Base-by-base conservation (phyloP, 2,329 filamentous ascomycete species). In the Sporothrix schenckii region DNA sequence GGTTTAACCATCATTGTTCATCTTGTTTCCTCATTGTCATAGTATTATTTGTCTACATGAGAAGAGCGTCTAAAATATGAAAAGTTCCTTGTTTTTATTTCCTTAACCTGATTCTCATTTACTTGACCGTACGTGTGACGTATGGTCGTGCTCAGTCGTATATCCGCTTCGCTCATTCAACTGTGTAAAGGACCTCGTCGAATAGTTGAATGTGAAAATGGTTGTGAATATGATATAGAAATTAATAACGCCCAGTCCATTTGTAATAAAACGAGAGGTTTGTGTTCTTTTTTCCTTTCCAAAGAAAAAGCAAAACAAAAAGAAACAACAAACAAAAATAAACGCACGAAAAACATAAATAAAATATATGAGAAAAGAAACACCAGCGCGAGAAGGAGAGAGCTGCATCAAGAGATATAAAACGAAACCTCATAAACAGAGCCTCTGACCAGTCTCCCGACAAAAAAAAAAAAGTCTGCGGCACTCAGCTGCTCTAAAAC, bases 331-430 rank as follows among this genome's bases (percentile, higher is more conserved):
- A 13, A 14, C 11, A 2, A 44, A 44, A 44, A 83, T 21, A 70
- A 27, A 68, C 53, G 47, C 27, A 63, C 41, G 7, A 49, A 16
- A 53, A 49, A 16, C 54, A 53, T n/a, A 87, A 97, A 79, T 98
- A 98, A 85, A 67, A 94, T 97, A 2, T 52, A 49, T 19, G 21
- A 30, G 50, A 19, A 60, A 58, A 16, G 14, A 44, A 41, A 70
- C 50, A 39, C 30, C 41, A 30, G 13, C 52, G 54, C 27, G 13
- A 41, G 30, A 47, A 49, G 30, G 60, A 49, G 24, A 50, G 27
- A 16, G 44, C 7, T 24, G 44, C 39, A 47, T 47, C 58, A 47
- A 47, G 58, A 24, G 41, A 27, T 14, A 44, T 11, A 24, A 27
- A 44, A 9, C 4, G 11, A 44, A 13, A 16, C 21, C 7, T 39